phyloP scores from a whole-genome alignment of 2,329 filamentous ascomycete species.

The Talaromyces islandicus region DNA sequence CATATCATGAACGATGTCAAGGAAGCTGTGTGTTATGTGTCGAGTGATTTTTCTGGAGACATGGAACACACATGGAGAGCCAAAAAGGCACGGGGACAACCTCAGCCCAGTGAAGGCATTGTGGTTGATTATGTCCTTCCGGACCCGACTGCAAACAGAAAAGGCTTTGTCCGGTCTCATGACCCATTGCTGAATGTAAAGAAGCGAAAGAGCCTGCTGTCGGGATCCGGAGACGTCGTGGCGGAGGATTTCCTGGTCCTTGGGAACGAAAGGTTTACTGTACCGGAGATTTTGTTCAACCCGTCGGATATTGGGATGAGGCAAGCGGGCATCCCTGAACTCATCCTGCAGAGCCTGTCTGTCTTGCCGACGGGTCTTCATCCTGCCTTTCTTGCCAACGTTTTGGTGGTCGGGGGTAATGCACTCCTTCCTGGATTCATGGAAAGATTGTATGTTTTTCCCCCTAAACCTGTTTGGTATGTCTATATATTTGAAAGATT shows the following conservation, averaged over 20 bases:
- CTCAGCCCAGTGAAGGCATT: constrained; percentile 41
- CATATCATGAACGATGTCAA: constrained; percentile 96
- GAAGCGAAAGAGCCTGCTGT: constrained; percentile 43
- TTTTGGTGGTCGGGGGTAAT: constrained; percentile 85
- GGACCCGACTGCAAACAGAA: constrained; percentile 59
- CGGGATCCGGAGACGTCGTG: constrained; percentile 40
- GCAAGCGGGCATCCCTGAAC: constrained; percentile 73
- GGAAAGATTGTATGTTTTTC: constrained; percentile 56
- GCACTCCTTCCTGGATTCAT: constrained; percentile 74
- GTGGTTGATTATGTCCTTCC: constrained; percentile 90
- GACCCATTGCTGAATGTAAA: constrained; percentile 59
- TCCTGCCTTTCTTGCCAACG: constrained; percentile 77
- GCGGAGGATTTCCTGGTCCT: constrained; percentile 79
- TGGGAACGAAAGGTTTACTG: constrained; percentile 83
- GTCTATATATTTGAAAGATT: constrained; percentile 10
- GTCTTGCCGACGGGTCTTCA: constrained; percentile 74
- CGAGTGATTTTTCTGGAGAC: constrained; percentile 67
- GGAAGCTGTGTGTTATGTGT: constrained; percentile 79
- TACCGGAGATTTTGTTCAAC: constrained; percentile 84
- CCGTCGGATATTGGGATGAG: constrained; percentile 79
- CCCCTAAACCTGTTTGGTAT: not conserved
- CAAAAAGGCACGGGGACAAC: constrained; percentile 41
- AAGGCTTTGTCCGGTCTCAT: constrained; percentile 71
- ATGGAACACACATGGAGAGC: constrained; percentile 83
- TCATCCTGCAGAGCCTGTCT: constrained; percentile 73